Conservation (phyloP, 371 early-diverging fungal genomes). For the Haplosporangium sp. region DNA sequence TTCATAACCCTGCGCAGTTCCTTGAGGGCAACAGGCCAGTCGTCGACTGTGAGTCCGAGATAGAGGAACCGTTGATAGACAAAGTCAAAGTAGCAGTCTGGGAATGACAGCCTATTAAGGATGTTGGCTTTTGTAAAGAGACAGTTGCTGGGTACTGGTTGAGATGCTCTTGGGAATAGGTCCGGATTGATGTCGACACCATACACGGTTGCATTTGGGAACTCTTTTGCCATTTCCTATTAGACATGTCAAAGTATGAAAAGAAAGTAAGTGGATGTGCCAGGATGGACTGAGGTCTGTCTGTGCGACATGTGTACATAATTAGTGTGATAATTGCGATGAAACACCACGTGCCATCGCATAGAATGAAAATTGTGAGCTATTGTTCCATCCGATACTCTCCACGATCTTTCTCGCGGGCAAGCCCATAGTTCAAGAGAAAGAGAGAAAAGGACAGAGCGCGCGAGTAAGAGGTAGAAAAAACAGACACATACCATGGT, state of each 20-base stretch:
- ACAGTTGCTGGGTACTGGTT: constrained; percentile 47
- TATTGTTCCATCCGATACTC: too few relatives aligned
- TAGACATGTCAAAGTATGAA: background rate
- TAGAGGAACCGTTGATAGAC: constrained; percentile 53
- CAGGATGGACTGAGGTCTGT: too few relatives aligned
- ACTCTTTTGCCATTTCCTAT: constrained; percentile 55
- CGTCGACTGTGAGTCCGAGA: constrained; percentile 41
- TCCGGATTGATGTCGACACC: constrained; percentile 55
- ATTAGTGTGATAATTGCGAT: too few relatives aligned
- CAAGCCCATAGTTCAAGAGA: too few relatives aligned
- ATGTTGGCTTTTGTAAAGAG: constrained; percentile 45
- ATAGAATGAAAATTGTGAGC: too few relatives aligned
- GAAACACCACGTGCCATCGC: too few relatives aligned
- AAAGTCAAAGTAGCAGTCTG: constrained; percentile 51
- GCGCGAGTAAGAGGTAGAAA: too few relatives aligned
- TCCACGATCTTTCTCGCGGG: too few relatives aligned
- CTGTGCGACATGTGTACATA: too few relatives aligned
- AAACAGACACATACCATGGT: constrained; percentile 36
- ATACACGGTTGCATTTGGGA: constrained; percentile 51
- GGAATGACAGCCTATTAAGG: constrained; percentile 44
- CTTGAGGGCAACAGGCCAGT: constrained; percentile 50
- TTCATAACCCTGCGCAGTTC: constrained; percentile 51
- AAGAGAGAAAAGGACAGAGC: too few relatives aligned
- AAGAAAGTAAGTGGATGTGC: background rate
- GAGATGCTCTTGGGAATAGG: constrained; percentile 35